These are phyloP conservation scores for Talaromyces sp. DNA, from an alignment of 2,329 filamentous ascomycete species.

Conservation along the genomic window DNA sequence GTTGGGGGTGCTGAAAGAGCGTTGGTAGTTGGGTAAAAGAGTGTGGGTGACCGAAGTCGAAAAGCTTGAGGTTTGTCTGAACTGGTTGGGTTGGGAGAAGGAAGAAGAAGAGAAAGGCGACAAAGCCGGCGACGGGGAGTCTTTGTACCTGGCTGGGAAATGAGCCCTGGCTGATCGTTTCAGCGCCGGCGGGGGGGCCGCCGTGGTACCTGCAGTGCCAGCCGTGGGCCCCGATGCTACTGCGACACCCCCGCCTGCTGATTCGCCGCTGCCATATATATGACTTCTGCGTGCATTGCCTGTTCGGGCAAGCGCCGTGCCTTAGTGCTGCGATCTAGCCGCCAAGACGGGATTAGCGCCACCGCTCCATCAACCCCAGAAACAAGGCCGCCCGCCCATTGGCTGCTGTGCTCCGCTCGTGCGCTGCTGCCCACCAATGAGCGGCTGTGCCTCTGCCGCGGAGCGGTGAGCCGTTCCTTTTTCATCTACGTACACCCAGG, in stretches of 20 bases:
- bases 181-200: not conserved
- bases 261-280: not conserved
- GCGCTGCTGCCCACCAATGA: not conserved
- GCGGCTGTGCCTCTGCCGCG: not conserved
- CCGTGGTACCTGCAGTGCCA: not conserved
- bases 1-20: conserved; percentile 19
- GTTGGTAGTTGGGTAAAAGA: conserved; percentile 35
- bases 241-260: not conserved
- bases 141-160: conserved; percentile 30
- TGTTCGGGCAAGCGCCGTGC: not conserved
- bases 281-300: not conserved
- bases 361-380: not conserved
- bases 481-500: too few relatives aligned
- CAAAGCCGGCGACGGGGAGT: conserved; percentile 18
- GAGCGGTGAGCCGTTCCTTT: not conserved
- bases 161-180: conserved; percentile 3
- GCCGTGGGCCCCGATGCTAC: not conserved
- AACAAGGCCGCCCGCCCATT: not conserved
- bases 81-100: not conserved
- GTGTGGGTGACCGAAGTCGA: conserved; percentile 41
- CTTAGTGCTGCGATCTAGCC: not conserved
- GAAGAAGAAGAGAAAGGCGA: not conserved
- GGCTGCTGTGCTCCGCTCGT: not conserved
- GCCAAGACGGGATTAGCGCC: not conserved
- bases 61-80: conserved; percentile 17